Evolutionary conservation across 345 rosid species (phyloP), one percentile per base, ranked within the genome.

Genomic region (Eucalyptus sp.): DNA sequence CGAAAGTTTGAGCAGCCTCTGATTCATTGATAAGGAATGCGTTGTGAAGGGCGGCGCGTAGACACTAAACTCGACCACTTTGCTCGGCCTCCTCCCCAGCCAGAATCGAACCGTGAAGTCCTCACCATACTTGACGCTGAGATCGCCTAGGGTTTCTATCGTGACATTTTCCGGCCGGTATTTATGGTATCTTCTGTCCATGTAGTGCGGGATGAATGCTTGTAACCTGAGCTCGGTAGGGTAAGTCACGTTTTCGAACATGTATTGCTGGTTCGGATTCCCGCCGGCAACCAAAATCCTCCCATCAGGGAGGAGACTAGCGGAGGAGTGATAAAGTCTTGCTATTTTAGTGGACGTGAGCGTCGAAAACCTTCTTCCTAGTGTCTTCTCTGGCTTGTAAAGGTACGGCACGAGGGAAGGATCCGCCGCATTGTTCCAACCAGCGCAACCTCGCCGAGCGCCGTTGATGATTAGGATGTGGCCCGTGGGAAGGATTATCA

Each of bases 401-500:
- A 92, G 90, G 87, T 87, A 89, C 22, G 94, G 93, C 37, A 56
- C 22, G 60, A 91, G 90, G 37, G 92, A 84, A n/a, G 92, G 91
- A 44, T 15, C 48, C 1, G 56, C 92, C 9, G 92, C 93, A 33
- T 88, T 86, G 86, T 90, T 66, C 91, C 91, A 91, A 17, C 93
- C 94, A 4, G 92, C 90, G 31, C 80, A 86, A n/a, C 95, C 96
- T 49, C 91, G 87, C 68, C 89, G 89, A n/a, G 95, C 95, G 4
- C 96, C 97, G 14, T 94, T 95, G 71, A 95, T 90, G 68, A 95
- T 89, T 56, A 94, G 43, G 33, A 92, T 88, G 50, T 92, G 88
- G 33, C 96, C 95, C 15, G 92, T 94, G n/a, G 97, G 95, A 31
- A 94, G 92, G 90, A 94, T 90, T 68, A 95, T 88, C 96, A 94